phyloP scores from a whole-genome alignment of 805 yeast species.

The Nakazawaea pomicola region DNA sequence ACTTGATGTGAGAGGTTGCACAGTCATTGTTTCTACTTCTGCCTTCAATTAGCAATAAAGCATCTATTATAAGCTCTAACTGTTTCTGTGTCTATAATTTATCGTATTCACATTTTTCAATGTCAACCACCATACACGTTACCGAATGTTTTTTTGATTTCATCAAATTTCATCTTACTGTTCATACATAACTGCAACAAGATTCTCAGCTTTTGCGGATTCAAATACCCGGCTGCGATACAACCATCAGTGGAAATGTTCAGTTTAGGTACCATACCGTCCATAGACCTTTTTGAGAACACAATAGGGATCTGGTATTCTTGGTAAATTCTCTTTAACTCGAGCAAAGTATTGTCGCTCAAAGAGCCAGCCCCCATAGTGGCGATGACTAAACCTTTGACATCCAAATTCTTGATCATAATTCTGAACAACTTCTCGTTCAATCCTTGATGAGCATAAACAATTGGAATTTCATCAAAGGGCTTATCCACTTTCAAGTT shows the following conservation, averaged over 20 bases:
- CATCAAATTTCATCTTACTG: constrained; percentile 30
- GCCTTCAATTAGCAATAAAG: no score
- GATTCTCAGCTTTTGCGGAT: constrained; percentile 61
- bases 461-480: constrained; percentile 42
- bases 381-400: constrained; percentile 57
- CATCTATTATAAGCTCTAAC: neutral
- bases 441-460: constrained; percentile 61
- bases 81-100: neutral
- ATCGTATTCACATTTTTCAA: neutral
- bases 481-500: constrained; percentile 27
- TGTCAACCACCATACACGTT: constrained; percentile 52
- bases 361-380: constrained; percentile 72
- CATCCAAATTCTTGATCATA: constrained; percentile 37
- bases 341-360: constrained; percentile 40
- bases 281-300: constrained; percentile 63
- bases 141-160: constrained; percentile 40
- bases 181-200: constrained; percentile 51
- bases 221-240: constrained; percentile 60
- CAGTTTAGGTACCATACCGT: constrained; percentile 63
- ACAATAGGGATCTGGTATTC: constrained; percentile 46
- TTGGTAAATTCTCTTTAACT: constrained; percentile 34
- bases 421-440: constrained; percentile 42
- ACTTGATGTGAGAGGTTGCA: no score
- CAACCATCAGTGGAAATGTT: constrained; percentile 35
- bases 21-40: no score